Percentiles rank a stretch among this genome's conserved stretches.
These are phyloP conservation scores for Teratosphaeria viscida DNA, from an alignment of 2,329 filamentous ascomycete species.

Conservation along the genomic window DNA sequence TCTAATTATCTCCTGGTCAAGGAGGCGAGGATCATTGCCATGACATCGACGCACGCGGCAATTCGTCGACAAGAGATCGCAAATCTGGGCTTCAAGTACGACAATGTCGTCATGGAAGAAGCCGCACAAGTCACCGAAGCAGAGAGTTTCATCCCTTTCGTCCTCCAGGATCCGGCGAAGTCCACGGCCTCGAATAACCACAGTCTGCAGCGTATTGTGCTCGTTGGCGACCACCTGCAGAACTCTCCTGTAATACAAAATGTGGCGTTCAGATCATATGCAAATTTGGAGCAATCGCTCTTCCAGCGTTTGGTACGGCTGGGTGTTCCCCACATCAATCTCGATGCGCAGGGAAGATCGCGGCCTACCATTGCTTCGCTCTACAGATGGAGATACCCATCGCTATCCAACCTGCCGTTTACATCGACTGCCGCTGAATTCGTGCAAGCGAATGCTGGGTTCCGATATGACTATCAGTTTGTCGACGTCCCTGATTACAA, in stretches of 20 bases:
- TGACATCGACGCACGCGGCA: slow-evolving; percentile 96
- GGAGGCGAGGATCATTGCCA: slow-evolving; percentile 94
- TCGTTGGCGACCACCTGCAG: slow-evolving; percentile 92
- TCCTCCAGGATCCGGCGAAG: slow-evolving; percentile 58
- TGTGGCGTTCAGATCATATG: slow-evolving; percentile 85
- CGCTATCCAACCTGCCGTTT: slow-evolving; percentile 66
- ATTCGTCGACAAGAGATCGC: slow-evolving; percentile 89
- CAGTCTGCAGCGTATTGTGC: slow-evolving; percentile 74
- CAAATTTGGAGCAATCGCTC: slow-evolving; percentile 89
- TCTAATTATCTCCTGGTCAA: slow-evolving; percentile 91
- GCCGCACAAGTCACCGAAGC: slow-evolving; percentile 96
- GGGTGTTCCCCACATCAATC: slow-evolving; percentile 78
- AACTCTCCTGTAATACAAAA: slow-evolving; percentile 96
- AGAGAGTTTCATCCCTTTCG: slow-evolving; percentile 88
- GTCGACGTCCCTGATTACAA: slow-evolving; percentile 93
- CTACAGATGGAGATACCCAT: slow-evolving; percentile 86
- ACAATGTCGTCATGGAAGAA: slow-evolving; percentile 98
- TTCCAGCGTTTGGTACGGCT: slow-evolving; percentile 85
- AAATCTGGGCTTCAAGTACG: slow-evolving; percentile 86
- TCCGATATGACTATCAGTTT: slow-evolving; percentile 92
- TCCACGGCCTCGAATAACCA: slow-evolving; percentile 29
- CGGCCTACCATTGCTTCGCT: slow-evolving; percentile 77
- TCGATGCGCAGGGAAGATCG: slow-evolving; percentile 89
- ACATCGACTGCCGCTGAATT: slow-evolving; percentile 64
- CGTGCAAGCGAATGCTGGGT: slow-evolving; percentile 74